A percentile compares a stretch with the other conserved stretches of the same genome.
Conservation (phyloP, 2,329 filamentous ascomycete species). For the Paecilomyces sp. region DNA sequence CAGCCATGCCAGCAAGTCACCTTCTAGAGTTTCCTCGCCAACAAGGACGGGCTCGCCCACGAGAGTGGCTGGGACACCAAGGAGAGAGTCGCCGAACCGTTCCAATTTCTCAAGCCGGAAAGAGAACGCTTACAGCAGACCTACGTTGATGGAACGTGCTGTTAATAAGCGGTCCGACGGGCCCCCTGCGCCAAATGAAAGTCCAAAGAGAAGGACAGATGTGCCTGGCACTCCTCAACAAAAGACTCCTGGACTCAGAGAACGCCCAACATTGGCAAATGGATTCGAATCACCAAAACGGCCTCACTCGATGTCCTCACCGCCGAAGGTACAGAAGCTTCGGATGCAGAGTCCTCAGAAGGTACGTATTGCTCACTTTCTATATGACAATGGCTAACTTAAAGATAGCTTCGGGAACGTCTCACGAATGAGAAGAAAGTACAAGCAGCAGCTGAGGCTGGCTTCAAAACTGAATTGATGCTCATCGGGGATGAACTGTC, state of each 20-base stretch:
- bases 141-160: constrained; percentile 23
- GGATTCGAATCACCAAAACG: constrained; percentile 20
- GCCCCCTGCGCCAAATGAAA: constrained; percentile 28
- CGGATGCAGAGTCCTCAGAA: constrained; percentile 58
- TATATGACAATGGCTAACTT: constrained; percentile 3
- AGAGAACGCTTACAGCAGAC: constrained; percentile 32
- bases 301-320: constrained; percentile 50
- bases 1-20: constrained; percentile 20
- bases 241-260: constrained; percentile 24
- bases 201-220: constrained; percentile 37
- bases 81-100: constrained; percentile 19
- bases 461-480: constrained; percentile 66
- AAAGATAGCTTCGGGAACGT: constrained; percentile 61
- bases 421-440: constrained; percentile 73
- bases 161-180: constrained; percentile 24
- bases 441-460: constrained; percentile 61
- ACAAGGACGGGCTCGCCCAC: constrained; percentile 22
- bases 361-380: constrained; percentile 16
- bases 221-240: constrained; percentile 46
- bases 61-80: constrained; percentile 11
- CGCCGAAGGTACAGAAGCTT: constrained; percentile 66
- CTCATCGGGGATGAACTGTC: constrained; percentile 77
- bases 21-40: constrained; percentile 23
- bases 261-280: constrained; percentile 24
- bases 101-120: constrained; percentile 30